Conservation (phyloP, 805 yeast species). For the Millerozyma acaciae region DNA sequence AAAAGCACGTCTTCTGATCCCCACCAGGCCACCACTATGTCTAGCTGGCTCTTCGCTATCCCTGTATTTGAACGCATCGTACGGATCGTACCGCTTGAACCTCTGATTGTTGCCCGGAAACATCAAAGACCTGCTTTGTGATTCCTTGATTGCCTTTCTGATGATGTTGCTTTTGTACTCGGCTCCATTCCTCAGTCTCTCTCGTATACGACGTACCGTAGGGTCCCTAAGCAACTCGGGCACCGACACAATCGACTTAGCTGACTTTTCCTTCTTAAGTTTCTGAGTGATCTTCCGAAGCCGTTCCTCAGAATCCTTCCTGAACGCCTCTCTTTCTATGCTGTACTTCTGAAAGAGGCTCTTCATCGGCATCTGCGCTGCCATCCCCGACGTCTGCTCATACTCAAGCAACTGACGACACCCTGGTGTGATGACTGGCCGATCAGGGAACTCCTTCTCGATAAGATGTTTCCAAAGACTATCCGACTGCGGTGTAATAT, state of each 20-base stretch:
- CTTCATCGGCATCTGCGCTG: slow-evolving; percentile 28
- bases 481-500: slow-evolving; percentile 39
- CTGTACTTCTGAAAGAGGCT: slow-evolving; percentile 36
- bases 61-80: slow-evolving; percentile 16
- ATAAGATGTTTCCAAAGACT: slow-evolving; percentile 44
- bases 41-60: not conserved
- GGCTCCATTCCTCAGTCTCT: slow-evolving; percentile 6
- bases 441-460: slow-evolving; percentile 44
- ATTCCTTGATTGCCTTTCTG: slow-evolving; percentile 32
- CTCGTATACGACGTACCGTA: slow-evolving; percentile 14
- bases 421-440: slow-evolving; percentile 25
- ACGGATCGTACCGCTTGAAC: slow-evolving; percentile 19
- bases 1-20: too few species aligned
- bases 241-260: slow-evolving; percentile 36
- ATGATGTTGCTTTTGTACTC: slow-evolving; percentile 24
- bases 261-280: slow-evolving; percentile 37
- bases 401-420: not conserved
- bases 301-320: slow-evolving; percentile 42
- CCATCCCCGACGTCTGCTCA: not conserved
- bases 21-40: too few species aligned
- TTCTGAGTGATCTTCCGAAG: slow-evolving; percentile 39
- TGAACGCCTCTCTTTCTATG: slow-evolving; percentile 39
- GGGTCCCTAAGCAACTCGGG: slow-evolving; percentile 27
- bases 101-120: slow-evolving; percentile 16
- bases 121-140: slow-evolving; percentile 31